These are phyloP conservation scores for Osmozyma mogii DNA, from an alignment of 805 yeast genomes.

Conservation along the genomic window DNA sequence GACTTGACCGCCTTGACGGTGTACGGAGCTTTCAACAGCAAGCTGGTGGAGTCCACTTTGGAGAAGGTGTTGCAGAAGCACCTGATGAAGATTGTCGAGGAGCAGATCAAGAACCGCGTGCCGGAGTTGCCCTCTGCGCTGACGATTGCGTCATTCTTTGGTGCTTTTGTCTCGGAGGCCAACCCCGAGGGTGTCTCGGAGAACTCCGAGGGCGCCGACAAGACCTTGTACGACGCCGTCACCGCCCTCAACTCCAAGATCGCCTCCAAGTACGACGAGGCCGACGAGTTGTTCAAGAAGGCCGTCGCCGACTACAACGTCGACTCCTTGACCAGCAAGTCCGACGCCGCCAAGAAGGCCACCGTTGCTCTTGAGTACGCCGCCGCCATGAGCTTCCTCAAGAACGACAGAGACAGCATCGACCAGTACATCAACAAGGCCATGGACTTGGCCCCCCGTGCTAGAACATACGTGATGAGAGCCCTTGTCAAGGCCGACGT, in stretches of 20 bases:
- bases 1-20: conserved; percentile 87
- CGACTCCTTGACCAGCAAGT: conserved; percentile 22
- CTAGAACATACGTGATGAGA: conserved; percentile 73
- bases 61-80: conserved; percentile 82
- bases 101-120: conserved; percentile 42
- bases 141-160: conserved; percentile 77
- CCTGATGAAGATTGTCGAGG: conserved; percentile 65
- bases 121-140: conserved; percentile 73
- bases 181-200: conserved; percentile 42
- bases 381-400: conserved; percentile 79
- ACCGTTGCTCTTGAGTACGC: conserved; percentile 75
- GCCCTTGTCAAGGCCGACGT: conserved; percentile 81
- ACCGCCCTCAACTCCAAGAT: conserved; percentile 44
- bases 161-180: conserved; percentile 64
- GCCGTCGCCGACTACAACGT: conserved; percentile 44
- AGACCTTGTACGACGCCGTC: conserved; percentile 58
- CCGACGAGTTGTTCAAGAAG: conserved; percentile 50
- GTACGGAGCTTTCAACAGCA: conserved; percentile 74
- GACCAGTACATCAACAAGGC: conserved; percentile 58
- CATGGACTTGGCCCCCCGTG: conserved; percentile 60
- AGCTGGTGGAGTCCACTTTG: conserved; percentile 67
- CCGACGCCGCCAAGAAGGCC: conserved; percentile 36
- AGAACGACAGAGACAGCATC: conserved; percentile 62
- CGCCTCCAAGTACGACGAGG: conserved; percentile 53
- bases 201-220: conserved; percentile 53